Base-by-base conservation (phyloP, 176 grass and related monocot genomes). In the Oryza longistaminata region DNA sequence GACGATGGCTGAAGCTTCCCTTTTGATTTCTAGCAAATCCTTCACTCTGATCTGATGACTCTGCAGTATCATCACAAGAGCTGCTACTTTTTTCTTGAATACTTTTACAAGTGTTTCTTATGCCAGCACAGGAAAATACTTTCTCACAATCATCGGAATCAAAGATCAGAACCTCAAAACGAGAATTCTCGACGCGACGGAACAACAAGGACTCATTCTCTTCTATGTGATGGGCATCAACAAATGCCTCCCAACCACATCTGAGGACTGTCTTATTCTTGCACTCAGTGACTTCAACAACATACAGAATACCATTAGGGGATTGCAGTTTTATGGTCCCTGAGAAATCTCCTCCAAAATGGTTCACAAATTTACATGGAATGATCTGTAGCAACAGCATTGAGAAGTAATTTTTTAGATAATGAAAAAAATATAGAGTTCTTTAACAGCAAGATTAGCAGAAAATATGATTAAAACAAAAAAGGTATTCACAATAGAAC, bases 191-290 rank as follows among this genome's bases (percentile, higher is more conserved):
- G 12, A 75, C 19, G 11, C 82, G 71, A 10, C 67, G 73, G 26
- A 95, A 95, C 68, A 91, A 2, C 70, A 95, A 9, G 11, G 40
- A 40, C 37, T 89, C 78, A 43, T 84, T 89, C 29, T 91, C 72
- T 66, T 75, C 19, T 62, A 91, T 86, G 40, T 72, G 11, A 65
- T 92, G 78, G 31, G n/a, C 31, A 40, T 70, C n/a, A 49, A 85
- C 49, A 82, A 93, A 93, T 27, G 66, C 24, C 27, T 52, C 68
- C 83, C 93, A 96, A 22, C 93, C 94, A 60, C 17, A 65, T 73
- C 31, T 34, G 45, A 93, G 76, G 8, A 84, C 11, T 16, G 78
- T 58, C 55, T 71, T 71, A n/a, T 75, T 65, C 12, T 14, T 71
- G 6, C 5, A 35, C 65, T 80, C 3, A 1, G 48, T 48, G 12